Evolutionary conservation across 2,329 filamentous ascomycete species (phyloP), one percentile per base, ranked within the genome.

Genomic region (Didymella keratinophila): DNA sequence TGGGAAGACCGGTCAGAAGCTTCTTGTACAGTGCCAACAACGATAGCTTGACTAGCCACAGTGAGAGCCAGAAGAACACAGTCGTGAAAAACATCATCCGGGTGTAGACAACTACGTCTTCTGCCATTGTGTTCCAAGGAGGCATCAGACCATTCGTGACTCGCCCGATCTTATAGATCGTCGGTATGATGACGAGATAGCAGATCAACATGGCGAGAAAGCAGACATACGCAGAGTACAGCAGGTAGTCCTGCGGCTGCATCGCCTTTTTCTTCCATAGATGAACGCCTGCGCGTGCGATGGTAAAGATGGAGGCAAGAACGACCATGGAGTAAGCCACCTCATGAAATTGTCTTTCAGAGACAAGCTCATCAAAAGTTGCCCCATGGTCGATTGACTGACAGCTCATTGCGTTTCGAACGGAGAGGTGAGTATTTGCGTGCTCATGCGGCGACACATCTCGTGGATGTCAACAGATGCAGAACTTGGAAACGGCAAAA

Each of bases 31-130:
- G 69, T 16, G 74, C 68, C 48, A 80, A 65, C 32, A 80, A 65
- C 5, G 74, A 76, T 21, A 78, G 71, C 58, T 81, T 80, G 50
- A 79, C 73, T 34, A 75, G 68, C 76, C 76, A 80, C 5, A 80
- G 68, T 18, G 72, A 73, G 7, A 73, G 59, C 76, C 78, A 80
- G 48, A 78, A 73, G 21, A 76, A 67, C 43, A 78, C 71, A 4
- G 73, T 74, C 18, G 74, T 76, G 10, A 73, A 71, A 56, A 78
- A 79, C 62, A 80, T 78, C 20, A 78, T 67, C 48, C 74, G 74
- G 20, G 76, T 70, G 49, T 78, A 67, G 25, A 67, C 57, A 0
- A 70, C 39, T 3, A 65, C 58, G 44, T 80, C 78, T 5, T 71
- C 39, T 56, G 64, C 36, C n/a, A 79, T 61, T 2, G 59, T 68